These are phyloP conservation scores for Aphanocladium album DNA, from an alignment of 2,329 filamentous ascomycete species.

Conservation along the genomic window DNA sequence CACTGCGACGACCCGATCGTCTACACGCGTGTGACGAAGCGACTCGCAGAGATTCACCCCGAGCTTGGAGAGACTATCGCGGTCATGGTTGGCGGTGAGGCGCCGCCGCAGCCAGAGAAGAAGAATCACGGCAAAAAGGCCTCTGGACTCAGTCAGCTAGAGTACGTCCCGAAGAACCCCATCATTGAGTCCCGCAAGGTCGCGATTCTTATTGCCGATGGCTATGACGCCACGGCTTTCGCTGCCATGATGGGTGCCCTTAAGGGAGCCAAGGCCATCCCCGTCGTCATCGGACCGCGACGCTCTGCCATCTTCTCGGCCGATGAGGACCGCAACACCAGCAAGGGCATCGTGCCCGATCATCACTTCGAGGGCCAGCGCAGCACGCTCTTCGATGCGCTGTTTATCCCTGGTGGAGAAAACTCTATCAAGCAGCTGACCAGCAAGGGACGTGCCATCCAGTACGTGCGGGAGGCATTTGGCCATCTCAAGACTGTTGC, in stretches of 20 bases:
- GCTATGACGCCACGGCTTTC: slow-evolving; percentile 65
- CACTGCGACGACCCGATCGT: slow-evolving; percentile 77
- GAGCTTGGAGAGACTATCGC: slow-evolving; percentile 64
- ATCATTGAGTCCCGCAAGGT: slow-evolving; percentile 68
- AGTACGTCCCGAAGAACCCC: slow-evolving; percentile 57
- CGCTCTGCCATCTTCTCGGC: slow-evolving; percentile 61
- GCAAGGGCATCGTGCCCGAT: slow-evolving; percentile 59
- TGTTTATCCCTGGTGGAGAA: slow-evolving; percentile 70
- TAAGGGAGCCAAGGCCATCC: slow-evolving; percentile 56
- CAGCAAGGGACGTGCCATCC: slow-evolving; percentile 65
- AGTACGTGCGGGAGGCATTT: slow-evolving; percentile 77
- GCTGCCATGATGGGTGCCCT: slow-evolving; percentile 60
- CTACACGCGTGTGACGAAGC: slow-evolving; percentile 63
- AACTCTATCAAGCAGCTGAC: slow-evolving; percentile 57
- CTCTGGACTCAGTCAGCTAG: slow-evolving; percentile 63
- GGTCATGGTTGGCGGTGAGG: slow-evolving; percentile 59
- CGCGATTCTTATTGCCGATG: slow-evolving; percentile 72
- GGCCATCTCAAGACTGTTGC: slow-evolving; percentile 77
- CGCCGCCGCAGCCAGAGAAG: slow-evolving; percentile 46
- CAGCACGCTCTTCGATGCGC: slow-evolving; percentile 74
- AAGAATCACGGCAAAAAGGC: slow-evolving; percentile 65
- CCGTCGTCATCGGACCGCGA: slow-evolving; percentile 67
- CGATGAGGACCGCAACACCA: slow-evolving; percentile 43
- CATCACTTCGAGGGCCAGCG: slow-evolving; percentile 78
- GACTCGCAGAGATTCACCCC: slow-evolving; percentile 68